Evolutionary conservation across 768 basidiomycete species (phyloP), one percentile per base, ranked within the genome.

Genomic region (Trametopsis cervina): DNA sequence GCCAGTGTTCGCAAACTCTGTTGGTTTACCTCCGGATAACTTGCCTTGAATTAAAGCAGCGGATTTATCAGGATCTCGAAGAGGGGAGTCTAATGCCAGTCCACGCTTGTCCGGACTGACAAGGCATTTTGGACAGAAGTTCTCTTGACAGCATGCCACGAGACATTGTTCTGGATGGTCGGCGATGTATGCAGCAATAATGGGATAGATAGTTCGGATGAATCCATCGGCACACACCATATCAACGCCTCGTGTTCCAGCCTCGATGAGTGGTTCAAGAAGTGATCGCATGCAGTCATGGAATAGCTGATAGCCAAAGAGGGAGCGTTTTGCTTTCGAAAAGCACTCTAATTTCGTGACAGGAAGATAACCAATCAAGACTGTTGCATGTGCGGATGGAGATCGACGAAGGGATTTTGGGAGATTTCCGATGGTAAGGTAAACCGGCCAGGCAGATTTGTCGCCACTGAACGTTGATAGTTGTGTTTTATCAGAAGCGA

Each of bases 401-500:
- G 45, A 20, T 7, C 51, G 47, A 1, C 60, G 54, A 4, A 53
- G 44, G 21, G 42, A 12, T 17, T 50, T 57, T 12, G 24, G 15
- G 15, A 62, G 52, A 35, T 58, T 62, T 2, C 60, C 60, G n/a
- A 62, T 49, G 4, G 53, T 51, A 2, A 62, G 37, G 38, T 62
- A 60, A 0, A 62, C 55, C 5, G 60, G 60, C 44, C 52, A 62
- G 17, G 60, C 60, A 15, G 54, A 23, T 15, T 61, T 40, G 38
- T 59, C 33, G 1, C 60, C 60, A 17, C 36, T 41, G 33, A 53
- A 50, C 4, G n/a, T 43, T 0, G 69, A 70, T 1, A 75, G 56
- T 46, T 68, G 65, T 1, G 72, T 75, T 35, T 74, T 75, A 54
- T 77, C 71, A 0, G 70, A 63, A 0, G 71, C 64, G 4, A 77